phyloP scores from a whole-genome alignment of 768 basidiomycete genomes.

The Mycena vulgaris region DNA sequence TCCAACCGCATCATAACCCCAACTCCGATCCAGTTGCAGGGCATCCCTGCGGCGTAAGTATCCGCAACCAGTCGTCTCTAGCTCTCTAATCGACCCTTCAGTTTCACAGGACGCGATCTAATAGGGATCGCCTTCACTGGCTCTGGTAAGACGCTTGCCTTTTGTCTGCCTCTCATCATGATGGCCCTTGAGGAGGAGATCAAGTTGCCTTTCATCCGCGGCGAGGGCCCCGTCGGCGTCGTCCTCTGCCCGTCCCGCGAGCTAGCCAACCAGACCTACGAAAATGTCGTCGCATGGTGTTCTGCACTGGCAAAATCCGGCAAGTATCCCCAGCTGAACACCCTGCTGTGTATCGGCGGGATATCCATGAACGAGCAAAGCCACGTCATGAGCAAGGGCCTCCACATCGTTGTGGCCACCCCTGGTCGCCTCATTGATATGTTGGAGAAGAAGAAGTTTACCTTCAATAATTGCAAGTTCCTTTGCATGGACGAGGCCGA shows the following conservation, averaged over 20 bases:
- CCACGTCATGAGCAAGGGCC: constrained; percentile 89
- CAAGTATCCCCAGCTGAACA: constrained; percentile 88
- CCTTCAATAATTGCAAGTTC: constrained; percentile 94
- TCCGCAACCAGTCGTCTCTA: constrained; percentile 9
- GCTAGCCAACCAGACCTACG: constrained; percentile 96
- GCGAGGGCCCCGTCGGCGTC: constrained; percentile 98
- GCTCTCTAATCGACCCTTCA: constrained; percentile 52
- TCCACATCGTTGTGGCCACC: constrained; percentile 97
- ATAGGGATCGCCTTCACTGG: constrained; percentile 99
- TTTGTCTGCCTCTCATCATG: constrained; percentile 99
- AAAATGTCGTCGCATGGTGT: constrained; percentile 93
- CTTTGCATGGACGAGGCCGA: constrained; percentile 99
- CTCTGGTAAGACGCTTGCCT: constrained; percentile 98
- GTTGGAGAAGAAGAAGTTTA: constrained; percentile 95
- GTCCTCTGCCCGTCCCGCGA: constrained; percentile 98
- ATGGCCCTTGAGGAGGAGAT: constrained; percentile 93
- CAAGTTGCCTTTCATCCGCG: constrained; percentile 89
- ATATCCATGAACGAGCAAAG: constrained; percentile 99
- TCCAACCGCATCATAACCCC: constrained; percentile 88
- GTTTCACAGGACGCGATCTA: constrained; percentile 96
- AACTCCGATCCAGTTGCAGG: constrained; percentile 97
- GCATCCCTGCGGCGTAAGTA: constrained; percentile 93
- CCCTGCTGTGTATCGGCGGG: constrained; percentile 95
- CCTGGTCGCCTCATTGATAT: constrained; percentile 98
- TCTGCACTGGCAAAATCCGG: constrained; percentile 83